These are phyloP conservation scores for Borealophlyctis nickersoniae DNA, from an alignment of 192 early-diverging fungal species.

Conservation along the genomic window DNA sequence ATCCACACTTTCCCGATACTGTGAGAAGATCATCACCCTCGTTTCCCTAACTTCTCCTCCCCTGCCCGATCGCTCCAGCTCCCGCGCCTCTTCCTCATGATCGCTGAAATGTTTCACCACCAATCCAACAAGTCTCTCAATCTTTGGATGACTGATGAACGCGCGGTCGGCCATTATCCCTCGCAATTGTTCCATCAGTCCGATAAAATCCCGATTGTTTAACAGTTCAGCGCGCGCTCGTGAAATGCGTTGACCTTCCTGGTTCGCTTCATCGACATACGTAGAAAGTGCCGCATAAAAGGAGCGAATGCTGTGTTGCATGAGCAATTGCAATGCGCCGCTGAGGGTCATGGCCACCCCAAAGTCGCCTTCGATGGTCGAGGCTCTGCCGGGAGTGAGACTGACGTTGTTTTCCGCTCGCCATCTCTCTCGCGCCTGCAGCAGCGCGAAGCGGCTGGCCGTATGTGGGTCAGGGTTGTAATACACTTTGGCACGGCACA, in stretches of 20 bases:
- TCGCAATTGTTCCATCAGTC: constrained; percentile 8
- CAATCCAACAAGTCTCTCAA: constrained; percentile 60
- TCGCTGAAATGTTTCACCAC: constrained; percentile 68
- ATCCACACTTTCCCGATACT: constrained; percentile 78
- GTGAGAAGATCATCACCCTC: constrained; percentile 81
- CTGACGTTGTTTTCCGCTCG: constrained; percentile 7
- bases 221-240: constrained; percentile 7
- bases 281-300: constrained; percentile 1
- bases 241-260: constrained; percentile 9
- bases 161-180: neutral
- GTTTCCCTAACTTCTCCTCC: constrained; percentile 38
- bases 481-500: constrained; percentile 46
- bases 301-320: constrained; percentile 33
- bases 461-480: constrained; percentile 36
- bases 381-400: constrained; percentile 15
- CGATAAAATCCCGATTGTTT: constrained; percentile 4
- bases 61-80: neutral
- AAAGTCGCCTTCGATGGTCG: constrained; percentile 52
- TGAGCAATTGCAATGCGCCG: constrained; percentile 26
- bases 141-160: constrained; percentile 70
- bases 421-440: constrained; percentile 37
- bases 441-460: constrained; percentile 35
- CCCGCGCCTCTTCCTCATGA: constrained; percentile 28
- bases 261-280: constrained; percentile 19
- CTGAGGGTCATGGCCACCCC: constrained; percentile 47